Percentiles rank a stretch among this genome's conserved stretches.
phyloP scores from a whole-genome alignment of 768 basidiomycete genomes.

The Tubosaeta sp. region DNA sequence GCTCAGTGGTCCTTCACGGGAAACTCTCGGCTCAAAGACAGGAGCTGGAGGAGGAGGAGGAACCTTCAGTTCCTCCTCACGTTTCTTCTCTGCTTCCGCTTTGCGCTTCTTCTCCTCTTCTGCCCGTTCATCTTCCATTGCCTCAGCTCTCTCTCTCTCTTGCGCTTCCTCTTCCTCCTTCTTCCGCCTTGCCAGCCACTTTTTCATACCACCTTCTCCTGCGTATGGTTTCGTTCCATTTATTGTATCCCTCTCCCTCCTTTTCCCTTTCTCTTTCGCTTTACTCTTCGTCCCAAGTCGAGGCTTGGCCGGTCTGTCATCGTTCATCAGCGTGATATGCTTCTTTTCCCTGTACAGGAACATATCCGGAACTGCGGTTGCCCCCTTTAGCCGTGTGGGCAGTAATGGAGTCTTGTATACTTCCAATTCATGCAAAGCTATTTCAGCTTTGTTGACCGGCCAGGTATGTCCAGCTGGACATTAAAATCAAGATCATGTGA shows the following conservation, averaged over 20 bases:
- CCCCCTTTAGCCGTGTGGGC: slow-evolving; percentile 49
- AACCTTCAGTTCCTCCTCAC: slow-evolving; percentile 15
- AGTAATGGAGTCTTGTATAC: slow-evolving; percentile 76
- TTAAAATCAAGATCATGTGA: slow-evolving; percentile 8
- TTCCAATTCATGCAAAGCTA: slow-evolving; percentile 66
- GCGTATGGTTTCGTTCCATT: slow-evolving; percentile 74
- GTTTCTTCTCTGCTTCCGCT: slow-evolving; percentile 17
- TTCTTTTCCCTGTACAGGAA: slow-evolving; percentile 50
- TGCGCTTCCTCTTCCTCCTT: slow-evolving; percentile 51
- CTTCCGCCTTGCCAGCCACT: slow-evolving; percentile 59
- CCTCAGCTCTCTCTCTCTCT: slow-evolving; percentile 31
- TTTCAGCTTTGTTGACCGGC: slow-evolving; percentile 54
- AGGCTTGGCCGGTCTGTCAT: slow-evolving; percentile 47
- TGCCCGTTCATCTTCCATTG: slow-evolving; percentile 33
- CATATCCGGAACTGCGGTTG: slow-evolving; percentile 52
- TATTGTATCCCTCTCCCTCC: slow-evolving; percentile 31
- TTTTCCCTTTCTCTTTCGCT: slow-evolving; percentile 35
- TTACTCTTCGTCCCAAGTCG: slow-evolving; percentile 42
- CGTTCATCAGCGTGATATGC: slow-evolving; percentile 55
- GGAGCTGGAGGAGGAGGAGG: slow-evolving; percentile 15
- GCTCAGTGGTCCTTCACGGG: slow-evolving; percentile 16
- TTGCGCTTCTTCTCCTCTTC: slow-evolving; percentile 24
- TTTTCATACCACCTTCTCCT: slow-evolving; percentile 76
- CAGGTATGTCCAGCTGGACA: slow-evolving; percentile 23
- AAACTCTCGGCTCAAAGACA: slow-evolving; percentile 16